phyloP scores from a whole-genome alignment of 257 asterid genomes.

The Thymus mandschuricus region DNA sequence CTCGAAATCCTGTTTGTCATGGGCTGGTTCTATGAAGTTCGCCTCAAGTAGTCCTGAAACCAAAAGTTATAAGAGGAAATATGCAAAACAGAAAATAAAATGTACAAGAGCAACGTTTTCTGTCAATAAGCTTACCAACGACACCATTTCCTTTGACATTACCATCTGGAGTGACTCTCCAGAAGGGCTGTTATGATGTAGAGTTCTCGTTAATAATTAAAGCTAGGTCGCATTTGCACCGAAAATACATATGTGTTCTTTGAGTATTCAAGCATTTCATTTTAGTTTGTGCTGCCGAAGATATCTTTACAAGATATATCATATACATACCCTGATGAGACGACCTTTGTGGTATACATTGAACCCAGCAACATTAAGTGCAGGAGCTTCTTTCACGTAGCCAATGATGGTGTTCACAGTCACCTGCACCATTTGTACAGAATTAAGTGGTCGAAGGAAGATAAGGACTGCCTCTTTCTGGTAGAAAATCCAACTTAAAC shows the following conservation, averaged over 20 bases:
- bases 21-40: slow-evolving; percentile 95
- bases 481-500: slow-evolving; percentile 5
- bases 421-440: slow-evolving; percentile 46
- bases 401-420: slow-evolving; percentile 75
- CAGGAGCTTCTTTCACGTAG: slow-evolving; percentile 85
- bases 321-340: slow-evolving; percentile 69
- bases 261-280: neutral
- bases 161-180: slow-evolving; percentile 94
- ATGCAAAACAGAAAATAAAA: neutral
- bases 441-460: slow-evolving; percentile 12
- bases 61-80: slow-evolving; percentile 23
- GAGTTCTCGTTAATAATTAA: slow-evolving; percentile 24
- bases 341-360: slow-evolving; percentile 93
- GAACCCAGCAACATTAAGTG: slow-evolving; percentile 65
- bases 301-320: slow-evolving; percentile 13
- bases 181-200: slow-evolving; percentile 71
- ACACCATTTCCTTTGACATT: slow-evolving; percentile 74
- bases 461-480: neutral
- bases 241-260: slow-evolving; percentile 4
- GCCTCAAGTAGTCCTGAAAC: slow-evolving; percentile 88
- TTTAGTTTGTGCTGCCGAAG: slow-evolving; percentile 8
- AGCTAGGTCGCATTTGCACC: slow-evolving; percentile 1
- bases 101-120: slow-evolving; percentile 23
- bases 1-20: slow-evolving; percentile 97
- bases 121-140: slow-evolving; percentile 62